Conservation (phyloP, 495 filamentous ascomycete genomes). For the Trichoderma reesei region DNA sequence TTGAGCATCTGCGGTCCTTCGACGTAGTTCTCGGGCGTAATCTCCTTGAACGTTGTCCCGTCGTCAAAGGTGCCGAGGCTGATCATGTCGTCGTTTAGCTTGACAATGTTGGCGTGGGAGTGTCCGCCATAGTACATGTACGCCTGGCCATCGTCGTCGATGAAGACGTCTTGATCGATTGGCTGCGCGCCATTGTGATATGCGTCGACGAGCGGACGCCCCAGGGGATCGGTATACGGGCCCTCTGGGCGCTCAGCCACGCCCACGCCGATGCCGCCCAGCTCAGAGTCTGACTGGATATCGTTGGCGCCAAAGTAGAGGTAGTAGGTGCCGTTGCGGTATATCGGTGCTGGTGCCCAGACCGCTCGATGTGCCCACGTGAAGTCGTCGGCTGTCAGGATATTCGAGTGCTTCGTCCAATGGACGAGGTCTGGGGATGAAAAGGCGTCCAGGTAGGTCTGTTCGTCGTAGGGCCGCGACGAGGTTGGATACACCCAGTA, state of each 20-base stretch:
- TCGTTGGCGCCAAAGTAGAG: slow-evolving; percentile 56
- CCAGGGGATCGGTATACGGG: slow-evolving; percentile 32
- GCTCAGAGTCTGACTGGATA: slow-evolving; percentile 20
- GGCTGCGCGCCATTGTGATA: slow-evolving; percentile 39
- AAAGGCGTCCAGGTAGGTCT: slow-evolving; percentile 47
- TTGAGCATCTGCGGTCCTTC: slow-evolving; percentile 69
- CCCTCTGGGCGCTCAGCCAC: slow-evolving; percentile 43
- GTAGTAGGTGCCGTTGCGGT: slow-evolving; percentile 50
- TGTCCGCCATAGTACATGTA: slow-evolving; percentile 59
- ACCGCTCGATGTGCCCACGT: slow-evolving; percentile 57
- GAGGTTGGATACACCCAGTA: slow-evolving; percentile 45
- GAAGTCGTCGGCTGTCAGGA: slow-evolving; percentile 42
- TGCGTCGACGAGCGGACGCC: background rate
- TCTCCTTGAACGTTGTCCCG: slow-evolving; percentile 46
- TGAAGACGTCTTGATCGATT: slow-evolving; percentile 56
- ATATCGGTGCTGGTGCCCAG: slow-evolving; percentile 57
- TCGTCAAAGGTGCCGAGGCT: slow-evolving; percentile 49
- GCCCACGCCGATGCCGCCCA: slow-evolving; percentile 52
- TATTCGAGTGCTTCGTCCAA: slow-evolving; percentile 51
- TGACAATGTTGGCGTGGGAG: slow-evolving; percentile 64
- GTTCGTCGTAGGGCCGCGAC: slow-evolving; percentile 32
- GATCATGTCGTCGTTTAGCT: slow-evolving; percentile 51
- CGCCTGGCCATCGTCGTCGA: slow-evolving; percentile 49
- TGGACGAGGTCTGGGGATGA: slow-evolving; percentile 38
- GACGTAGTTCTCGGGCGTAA: slow-evolving; percentile 68